These are phyloP conservation scores for Quercus phellos DNA, from an alignment of 331 rosid genomes.

Conservation along the genomic window DNA sequence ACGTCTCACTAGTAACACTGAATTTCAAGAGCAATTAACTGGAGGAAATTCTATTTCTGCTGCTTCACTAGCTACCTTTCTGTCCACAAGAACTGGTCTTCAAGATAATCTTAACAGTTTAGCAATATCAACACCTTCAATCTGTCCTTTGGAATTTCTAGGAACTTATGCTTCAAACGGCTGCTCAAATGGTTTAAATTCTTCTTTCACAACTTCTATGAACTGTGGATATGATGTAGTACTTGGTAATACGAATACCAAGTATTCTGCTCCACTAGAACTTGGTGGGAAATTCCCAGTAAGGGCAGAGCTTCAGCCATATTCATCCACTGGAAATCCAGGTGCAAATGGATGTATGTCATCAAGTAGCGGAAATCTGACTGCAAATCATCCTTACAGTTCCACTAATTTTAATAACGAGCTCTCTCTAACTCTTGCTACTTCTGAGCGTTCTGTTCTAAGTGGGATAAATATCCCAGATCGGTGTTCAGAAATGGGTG, in stretches of 20 bases:
- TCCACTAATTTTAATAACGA: conserved; percentile 44
- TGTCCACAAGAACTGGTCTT: conserved; percentile 40
- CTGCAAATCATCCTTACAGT: conserved; percentile 22
- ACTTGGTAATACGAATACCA: conserved; percentile 29
- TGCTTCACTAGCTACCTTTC: conserved; percentile 35
- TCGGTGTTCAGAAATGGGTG: conserved; percentile 36
- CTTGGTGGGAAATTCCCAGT: conserved; percentile 16
- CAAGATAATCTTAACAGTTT: conserved; percentile 45
- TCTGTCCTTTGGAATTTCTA: conserved; percentile 31
- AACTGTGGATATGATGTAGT: conserved; percentile 33
- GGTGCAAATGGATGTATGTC: conserved; percentile 48
- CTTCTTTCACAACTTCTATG: conserved; percentile 19
- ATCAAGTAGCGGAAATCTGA: conserved; percentile 28
- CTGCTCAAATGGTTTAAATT: conserved; percentile 36
- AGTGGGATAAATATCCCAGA: conserved; percentile 29
- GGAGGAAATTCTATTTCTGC: conserved; percentile 29
- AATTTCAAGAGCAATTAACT: conserved; percentile 36
- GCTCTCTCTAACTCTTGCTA: conserved; percentile 61
- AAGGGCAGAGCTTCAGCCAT: conserved; percentile 22
- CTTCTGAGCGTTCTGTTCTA: conserved; percentile 29
- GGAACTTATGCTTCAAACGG: conserved; percentile 29
- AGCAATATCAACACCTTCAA: conserved; percentile 29
- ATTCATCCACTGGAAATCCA: conserved; percentile 30
- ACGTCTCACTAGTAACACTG: conserved; percentile 28
- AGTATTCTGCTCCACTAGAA: conserved; percentile 29